Base-by-base conservation (phyloP, 2,329 filamentous ascomycete species). In the Colletotrichum magnum region DNA sequence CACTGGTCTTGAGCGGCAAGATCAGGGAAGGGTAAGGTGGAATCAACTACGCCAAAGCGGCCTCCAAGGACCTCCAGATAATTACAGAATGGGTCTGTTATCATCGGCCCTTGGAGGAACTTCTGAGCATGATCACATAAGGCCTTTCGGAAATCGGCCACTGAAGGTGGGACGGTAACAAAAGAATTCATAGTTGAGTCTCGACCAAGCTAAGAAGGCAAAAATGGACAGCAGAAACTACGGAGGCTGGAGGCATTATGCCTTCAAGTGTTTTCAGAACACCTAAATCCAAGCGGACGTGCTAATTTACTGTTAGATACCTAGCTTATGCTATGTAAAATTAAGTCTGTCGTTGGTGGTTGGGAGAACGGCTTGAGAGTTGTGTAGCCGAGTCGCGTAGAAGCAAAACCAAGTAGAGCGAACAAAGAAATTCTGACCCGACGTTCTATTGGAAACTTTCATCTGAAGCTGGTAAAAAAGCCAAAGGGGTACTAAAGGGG, bases 171-270 rank as follows among this genome's bases (percentile, higher is more conserved):
- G 12, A 59, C 45, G 21, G 26, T 39, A 5, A 18, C 36, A 24
- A 39, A 50, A 26, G 57, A 24, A 10, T 59, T 50, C 2, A 26
- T 9, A 6, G 21, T 24, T 4, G 21, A 24, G 21, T 24, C 7
- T 59, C 28, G 45, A 59, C 39, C 15, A 59, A 7, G 45, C 36
- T 15, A 21, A n/a, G 45, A 45, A 59, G 26, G 57, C 45, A 10
- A n/a, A 36, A 10, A 43, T 24, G n/a, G 41, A 59, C 28, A 45
- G 45, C 16, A 18, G 18, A 28, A 9, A 59, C 7, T 36, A 39
- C 24, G 28, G 24, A n/a, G 57, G n/a, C n/a, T 59, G 57, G 57
- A 59, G 57, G n/a, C 57, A 59, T 10, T 59, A 59, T 13, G n/a
- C 28, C 28, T 21, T 36, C 18, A 18, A 48, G 5, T n/a, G 24